Base-by-base conservation (phyloP, 1,139 yeast genomes). In the Kurtzmaniella quercitrusa region DNA sequence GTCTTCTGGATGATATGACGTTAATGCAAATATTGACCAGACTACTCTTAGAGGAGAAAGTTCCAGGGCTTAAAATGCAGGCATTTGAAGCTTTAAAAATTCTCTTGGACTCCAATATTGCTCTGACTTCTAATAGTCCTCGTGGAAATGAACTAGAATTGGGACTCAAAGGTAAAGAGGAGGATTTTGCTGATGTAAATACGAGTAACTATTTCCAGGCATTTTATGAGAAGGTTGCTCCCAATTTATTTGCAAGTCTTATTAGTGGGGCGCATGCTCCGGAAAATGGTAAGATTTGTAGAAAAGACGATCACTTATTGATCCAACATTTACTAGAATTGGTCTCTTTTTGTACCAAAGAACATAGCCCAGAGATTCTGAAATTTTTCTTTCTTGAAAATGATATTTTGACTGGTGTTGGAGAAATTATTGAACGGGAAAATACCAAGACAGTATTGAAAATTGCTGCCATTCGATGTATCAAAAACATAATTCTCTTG, bases 61-160 rank as follows among this genome's bases (percentile, higher is more conserved):
- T 83, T 50, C 75, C 84, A 6, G 95, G 95, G 0, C 65, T 90
- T 41, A 83, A 86, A 57, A 78, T 85, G 4, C 97, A 90, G 59
- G 86, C 93, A 1, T 81, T 79, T 48, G 96, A 90, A 62, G 95
- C 96, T 0, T 65, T 91, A 41, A 82, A 82, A 55, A 80, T 83
- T 1, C 63, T 90, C 36, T 66, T 89, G 14, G 93, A 85, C 55
- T 82, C 89, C 1, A 74, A 73, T 44, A 65, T 69, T 9, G 68
- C 72, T 3, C 42, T 44, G 2, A 45, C 40, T 34, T 43, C 53
- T 3, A 18, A 17, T 25, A 48, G 33, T 25, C 50, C 41, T 38
- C 33, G 27, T n/a, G 23, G 16, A n/a, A 41, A 46, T 27, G 55
- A 53, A 23, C 43, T 44, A 37, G 59, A 54, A 15, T 40, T 52